Base-by-base conservation (phyloP, 371 early-diverging fungal species). In the Rhizopus arrhizus region DNA sequence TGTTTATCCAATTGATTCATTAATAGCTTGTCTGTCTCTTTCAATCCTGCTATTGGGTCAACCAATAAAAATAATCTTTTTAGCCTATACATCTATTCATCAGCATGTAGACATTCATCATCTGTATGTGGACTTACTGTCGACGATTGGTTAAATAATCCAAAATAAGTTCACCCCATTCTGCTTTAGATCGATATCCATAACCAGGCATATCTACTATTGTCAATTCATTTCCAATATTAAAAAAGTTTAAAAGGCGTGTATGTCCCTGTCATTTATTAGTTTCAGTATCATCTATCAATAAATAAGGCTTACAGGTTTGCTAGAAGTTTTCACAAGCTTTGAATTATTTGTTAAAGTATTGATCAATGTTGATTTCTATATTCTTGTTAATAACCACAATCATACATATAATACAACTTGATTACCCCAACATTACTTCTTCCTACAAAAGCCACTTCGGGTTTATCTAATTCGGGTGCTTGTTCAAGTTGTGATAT, bases 171-270 rank as follows among this genome's bases (percentile, higher is more conserved):
- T 77, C 77, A 5, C 92, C 92, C 91, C 92, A 91, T 59, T 88
- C 89, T 36, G 77, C 80, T 7, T 84, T 78, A 50, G 89, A 89
- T 53, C 82, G 81, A 64, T 74, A 90, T 2, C 92, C 92, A 58
- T 91, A 91, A 4, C 92, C 92, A 5, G 92, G 92, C 90, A 90
- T 90, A 59, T 91, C 92, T 11, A 91, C 91, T n/a, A 91, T 53
- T 1, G 83, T 82, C 8, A 90, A 12, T 65, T 76, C 57, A 36
- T 68, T 70, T 2, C 80, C 84, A 48, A 90, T 67, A 40, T 81
- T 71, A 62, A 89, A 90, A 58, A 90, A 89, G 58, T 90, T 90
- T 62, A 91, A 73, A 48, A 85, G 59, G 28, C 81, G 78, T 0
- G 92, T 91, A 58, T 89, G 90, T 6, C 92, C 91, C 85, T 85